phyloP scores from a whole-genome alignment of 2,329 filamentous ascomycete genomes.

The Penicillium frequentans region DNA sequence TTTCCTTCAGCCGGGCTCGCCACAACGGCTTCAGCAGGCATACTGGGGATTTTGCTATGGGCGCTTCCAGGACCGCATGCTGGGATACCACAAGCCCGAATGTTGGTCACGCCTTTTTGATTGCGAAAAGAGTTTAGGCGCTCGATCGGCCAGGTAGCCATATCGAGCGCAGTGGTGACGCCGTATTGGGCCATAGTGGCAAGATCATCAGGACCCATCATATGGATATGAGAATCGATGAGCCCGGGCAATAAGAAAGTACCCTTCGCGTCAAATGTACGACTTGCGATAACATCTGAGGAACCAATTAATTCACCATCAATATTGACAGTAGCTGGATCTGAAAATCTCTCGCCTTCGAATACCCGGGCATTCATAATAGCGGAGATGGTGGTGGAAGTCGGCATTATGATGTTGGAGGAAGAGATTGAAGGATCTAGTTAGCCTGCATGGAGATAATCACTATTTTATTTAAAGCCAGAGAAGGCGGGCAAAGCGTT shows the following conservation, averaged over 20 bases:
- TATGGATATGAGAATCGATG: not conserved
- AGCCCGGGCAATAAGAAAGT: constrained; percentile 2
- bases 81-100: too few species aligned
- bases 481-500: too few species aligned
- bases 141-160: too few species aligned
- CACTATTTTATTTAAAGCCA: too few species aligned
- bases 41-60: constrained; percentile 7
- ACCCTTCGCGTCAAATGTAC: not conserved
- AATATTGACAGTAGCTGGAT: not conserved
- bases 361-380: constrained; percentile 3
- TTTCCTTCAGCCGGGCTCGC: not conserved
- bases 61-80: not conserved
- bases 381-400: not conserved
- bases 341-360: not conserved
- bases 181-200: too few species aligned
- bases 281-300: not conserved
- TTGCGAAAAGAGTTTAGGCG: too few species aligned
- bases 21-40: constrained; percentile 2
- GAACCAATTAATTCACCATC: not conserved
- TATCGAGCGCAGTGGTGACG: too few species aligned
- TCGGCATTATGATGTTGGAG: not conserved
- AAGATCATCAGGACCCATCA: too few species aligned
- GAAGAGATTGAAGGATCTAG: too few species aligned
- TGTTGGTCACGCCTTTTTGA: too few species aligned
- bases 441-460: too few species aligned